phyloP scores from a whole-genome alignment of 140 eudicot species.

The Flaveria floridana region DNA sequence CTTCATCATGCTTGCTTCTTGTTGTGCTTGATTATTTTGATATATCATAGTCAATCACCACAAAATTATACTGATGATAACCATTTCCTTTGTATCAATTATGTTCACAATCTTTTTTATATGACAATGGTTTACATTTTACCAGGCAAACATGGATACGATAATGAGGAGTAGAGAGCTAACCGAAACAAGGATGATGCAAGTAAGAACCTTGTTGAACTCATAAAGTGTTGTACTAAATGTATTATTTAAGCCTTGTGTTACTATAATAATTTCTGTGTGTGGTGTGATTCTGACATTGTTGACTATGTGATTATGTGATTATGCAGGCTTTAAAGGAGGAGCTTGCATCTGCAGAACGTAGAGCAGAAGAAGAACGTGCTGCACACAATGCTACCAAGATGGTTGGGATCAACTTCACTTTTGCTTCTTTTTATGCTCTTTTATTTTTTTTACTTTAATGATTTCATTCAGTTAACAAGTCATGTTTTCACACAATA shows the following conservation, averaged over 20 bases:
- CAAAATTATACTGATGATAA: slow-evolving; percentile 23
- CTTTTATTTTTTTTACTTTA: not conserved
- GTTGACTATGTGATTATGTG: slow-evolving; percentile 24
- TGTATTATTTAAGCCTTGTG: slow-evolving; percentile 6
- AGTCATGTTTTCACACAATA: slow-evolving; percentile 6
- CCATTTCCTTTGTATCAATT: slow-evolving; percentile 1
- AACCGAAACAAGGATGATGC: slow-evolving; percentile 98
- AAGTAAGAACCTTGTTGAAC: slow-evolving; percentile 55
- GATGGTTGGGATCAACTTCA: slow-evolving; percentile 46
- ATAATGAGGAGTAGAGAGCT: slow-evolving; percentile 91
- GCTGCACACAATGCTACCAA: slow-evolving; percentile 91
- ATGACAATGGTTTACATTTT: slow-evolving; percentile 20
- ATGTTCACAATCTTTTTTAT: slow-evolving; percentile 13
- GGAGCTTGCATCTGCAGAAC: slow-evolving; percentile 84
- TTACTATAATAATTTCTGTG: slow-evolving; percentile 2
- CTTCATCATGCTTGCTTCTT: too few relatives aligned
- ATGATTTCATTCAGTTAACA: slow-evolving; percentile 12
- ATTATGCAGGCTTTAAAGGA: slow-evolving; percentile 79
- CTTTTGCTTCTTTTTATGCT: slow-evolving; percentile 6
- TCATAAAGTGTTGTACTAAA: slow-evolving; percentile 14
- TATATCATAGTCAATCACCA: slow-evolving; percentile 10
- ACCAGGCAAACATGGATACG: slow-evolving; percentile 91
- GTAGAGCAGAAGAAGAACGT: slow-evolving; percentile 97
- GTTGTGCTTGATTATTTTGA: slow-evolving; percentile 20
- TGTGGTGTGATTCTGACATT: slow-evolving; percentile 10